Conservation (phyloP, 495 filamentous ascomycete genomes). For the Penicillium alfredii region DNA sequence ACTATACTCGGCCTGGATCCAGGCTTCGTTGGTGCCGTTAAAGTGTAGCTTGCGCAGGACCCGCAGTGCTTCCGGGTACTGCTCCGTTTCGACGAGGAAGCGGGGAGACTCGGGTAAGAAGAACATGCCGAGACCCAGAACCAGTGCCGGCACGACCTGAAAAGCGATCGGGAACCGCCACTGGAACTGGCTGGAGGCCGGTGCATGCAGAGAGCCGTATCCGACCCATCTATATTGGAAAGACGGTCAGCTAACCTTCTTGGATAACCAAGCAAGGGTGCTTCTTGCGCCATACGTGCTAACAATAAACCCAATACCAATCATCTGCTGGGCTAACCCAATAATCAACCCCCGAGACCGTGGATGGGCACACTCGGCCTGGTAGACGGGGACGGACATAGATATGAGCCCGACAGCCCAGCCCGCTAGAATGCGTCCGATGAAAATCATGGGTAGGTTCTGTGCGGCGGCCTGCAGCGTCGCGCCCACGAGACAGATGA, state of each 20-base stretch:
- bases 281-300: constrained; percentile 28
- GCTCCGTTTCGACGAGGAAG: constrained; percentile 46
- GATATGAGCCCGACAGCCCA: constrained; percentile 55
- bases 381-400: constrained; percentile 55
- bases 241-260: constrained; percentile 2
- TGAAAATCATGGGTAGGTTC: constrained; percentile 53
- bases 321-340: constrained; percentile 56
- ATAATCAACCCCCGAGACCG: constrained; percentile 51
- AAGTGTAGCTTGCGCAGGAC: constrained; percentile 47
- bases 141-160: constrained; percentile 41
- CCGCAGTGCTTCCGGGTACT: constrained; percentile 39
- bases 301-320: constrained; percentile 50
- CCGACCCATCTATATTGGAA: constrained; percentile 46
- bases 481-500: constrained; percentile 50
- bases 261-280: background rate
- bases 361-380: constrained; percentile 49
- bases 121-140: constrained; percentile 43
- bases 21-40: constrained; percentile 43
- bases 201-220: constrained; percentile 44
- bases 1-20: constrained; percentile 42
- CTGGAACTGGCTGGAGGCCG: constrained; percentile 40
- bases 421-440: constrained; percentile 57
- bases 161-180: constrained; percentile 54
- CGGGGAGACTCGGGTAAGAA: constrained; percentile 53
- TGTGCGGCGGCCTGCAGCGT: constrained; percentile 49